Base-by-base conservation (phyloP, 164 flowering plant species). In the Kingdonia uniflora region DNA sequence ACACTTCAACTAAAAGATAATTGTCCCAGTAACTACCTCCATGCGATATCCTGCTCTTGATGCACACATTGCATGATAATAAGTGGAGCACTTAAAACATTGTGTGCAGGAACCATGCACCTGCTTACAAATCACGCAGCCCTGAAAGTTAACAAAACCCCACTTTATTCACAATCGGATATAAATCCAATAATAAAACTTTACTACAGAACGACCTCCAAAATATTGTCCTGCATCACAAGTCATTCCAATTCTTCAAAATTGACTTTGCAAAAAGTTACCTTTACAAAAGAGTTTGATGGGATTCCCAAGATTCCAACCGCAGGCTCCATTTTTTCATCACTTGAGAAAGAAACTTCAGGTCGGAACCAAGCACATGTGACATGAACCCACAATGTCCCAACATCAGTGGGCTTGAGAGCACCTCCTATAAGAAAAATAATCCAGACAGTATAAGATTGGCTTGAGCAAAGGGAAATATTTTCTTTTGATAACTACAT, bases 351-450 rank as follows among this genome's bases (percentile, higher is more conserved):
- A 53, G 85, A 69, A 54, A 94, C 91, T 79, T 89, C 96, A 45
- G 97, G 96, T 59, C 75, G 85, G 63, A 87, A 94, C 99, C 99
- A 94, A 41, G 99, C 99, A 72, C 99, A 94, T 17, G 95, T 87
- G 41, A 94, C 92, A 71, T 94, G 99, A 59, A 89, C 94, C 99
- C 99, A 94, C 61, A 89, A 61, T 50, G 72, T 57, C 33, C 80
- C 95, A 60, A 94, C 71, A 73, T 94, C 96, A 62, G 97, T 74
- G 23, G 97, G 96, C 80, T 94, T 94, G 51, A 94, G 54, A 42
- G 99, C 99, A 71, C 99, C 99, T 19, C 99, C 99, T 94, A 60
- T 51, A 49, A 23, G 58, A 42, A 23, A 44, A 55, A 14, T 41
- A 14, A 47, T 20, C n/a, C n/a, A n/a, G n/a, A n/a, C n/a, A n/a